Evolutionary conservation across 169 alveolate genomes (phyloP), one percentile per base, ranked within the genome.

Genomic region (Amoebophrya sp.): DNA sequence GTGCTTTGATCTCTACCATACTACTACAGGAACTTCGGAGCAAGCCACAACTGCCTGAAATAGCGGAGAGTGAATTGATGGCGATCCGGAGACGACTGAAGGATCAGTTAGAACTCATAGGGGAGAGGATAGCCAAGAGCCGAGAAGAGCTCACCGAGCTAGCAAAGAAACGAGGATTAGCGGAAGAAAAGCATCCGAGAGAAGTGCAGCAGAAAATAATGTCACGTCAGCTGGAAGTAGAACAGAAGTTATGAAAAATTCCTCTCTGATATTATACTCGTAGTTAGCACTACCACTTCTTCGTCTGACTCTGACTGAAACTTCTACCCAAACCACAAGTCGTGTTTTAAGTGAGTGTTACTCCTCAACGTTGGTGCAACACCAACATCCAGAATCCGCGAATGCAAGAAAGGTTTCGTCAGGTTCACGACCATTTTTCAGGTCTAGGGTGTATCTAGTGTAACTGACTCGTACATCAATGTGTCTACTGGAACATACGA

Each of bases 131-230:
- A 1, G 18, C 83, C 83, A 1, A 18, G 83, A 65, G 39, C 33
- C 83, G 83, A 36, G 83, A 65, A 18, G 83, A 65, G 83, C 83
- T 65, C 33, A 65, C 83, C 33, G 83, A 29, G 83, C 83, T 65
- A 10, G 83, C 83, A 10, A 36, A 29, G 26, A 65, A 65, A 26
- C 83, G 83, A 6, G 26, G 2, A 36, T 26, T 65, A 36, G 83
- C 83, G 2, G 83, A 65, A 36, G 83, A 65, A 36, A 65, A 65
- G 83, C 83, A 65, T 26, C 83, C 83, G 2, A 6, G 83, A 6
- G n/a, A 29, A 10, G 83, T 65, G 83, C 83, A 65, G 83, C 83
- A 65, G 83, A 29, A 65, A 26, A 29, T 65, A 6, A 65, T 65
- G 36, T 6, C 83, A 36, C 83, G 26, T 29, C 83, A 65, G n/a